Conservation (phyloP, 2,329 filamentous ascomycete species). For the Ophiobolus disseminans region DNA sequence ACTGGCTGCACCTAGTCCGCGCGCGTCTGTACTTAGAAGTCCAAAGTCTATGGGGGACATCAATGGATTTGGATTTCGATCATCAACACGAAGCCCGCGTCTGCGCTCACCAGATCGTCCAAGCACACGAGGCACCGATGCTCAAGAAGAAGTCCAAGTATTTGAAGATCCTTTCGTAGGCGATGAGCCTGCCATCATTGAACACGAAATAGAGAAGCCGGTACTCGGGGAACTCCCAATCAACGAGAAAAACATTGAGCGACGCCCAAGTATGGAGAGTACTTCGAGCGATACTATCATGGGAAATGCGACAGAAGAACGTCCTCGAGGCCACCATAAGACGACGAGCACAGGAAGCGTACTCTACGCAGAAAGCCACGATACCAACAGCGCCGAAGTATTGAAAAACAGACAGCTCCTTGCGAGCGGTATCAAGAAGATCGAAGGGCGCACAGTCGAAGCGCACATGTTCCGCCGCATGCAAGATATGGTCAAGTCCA, state of each 20-base stretch:
- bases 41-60: constrained; percentile 40
- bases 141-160: constrained; percentile 56
- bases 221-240: constrained; percentile 60
- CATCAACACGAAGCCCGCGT: constrained; percentile 39
- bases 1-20: constrained; percentile 38
- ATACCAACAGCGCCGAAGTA: constrained; percentile 48
- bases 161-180: constrained; percentile 61
- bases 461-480: constrained; percentile 82
- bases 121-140: constrained; percentile 39
- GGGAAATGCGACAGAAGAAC: constrained; percentile 34
- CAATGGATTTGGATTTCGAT: constrained; percentile 16
- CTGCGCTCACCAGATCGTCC: constrained; percentile 44
- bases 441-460: constrained; percentile 75
- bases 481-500: constrained; percentile 75
- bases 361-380: constrained; percentile 39
- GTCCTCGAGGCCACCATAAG: constrained; percentile 43
- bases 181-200: constrained; percentile 35
- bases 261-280: constrained; percentile 40
- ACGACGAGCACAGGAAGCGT: constrained; percentile 48
- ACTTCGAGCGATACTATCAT: constrained; percentile 35
- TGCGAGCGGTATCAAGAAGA: constrained; percentile 76
- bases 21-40: constrained; percentile 33
- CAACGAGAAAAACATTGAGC: constrained; percentile 54
- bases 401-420: constrained; percentile 64
- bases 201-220: constrained; percentile 48